Percentiles rank a stretch among this genome's conserved stretches.
Conservation (phyloP, 2,329 filamentous ascomycete species). For the Ilyonectria destructans region DNA sequence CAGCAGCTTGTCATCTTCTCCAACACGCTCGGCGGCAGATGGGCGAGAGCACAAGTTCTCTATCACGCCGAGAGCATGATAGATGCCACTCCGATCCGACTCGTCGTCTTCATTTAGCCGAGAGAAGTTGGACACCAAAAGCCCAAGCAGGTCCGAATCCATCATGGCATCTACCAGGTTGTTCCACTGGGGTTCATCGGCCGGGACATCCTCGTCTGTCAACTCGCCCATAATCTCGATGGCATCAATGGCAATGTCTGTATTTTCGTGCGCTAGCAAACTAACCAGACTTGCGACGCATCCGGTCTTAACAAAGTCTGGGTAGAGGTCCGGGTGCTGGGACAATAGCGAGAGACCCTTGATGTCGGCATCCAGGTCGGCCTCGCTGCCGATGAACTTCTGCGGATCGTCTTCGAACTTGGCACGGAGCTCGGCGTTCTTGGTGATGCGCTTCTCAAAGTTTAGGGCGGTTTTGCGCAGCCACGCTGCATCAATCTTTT, state of each 20-base stretch:
- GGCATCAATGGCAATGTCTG: conserved; percentile 93
- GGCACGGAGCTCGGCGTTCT: conserved; percentile 90
- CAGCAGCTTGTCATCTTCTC: conserved; percentile 77
- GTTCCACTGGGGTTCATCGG: conserved; percentile 86
- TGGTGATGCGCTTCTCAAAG: conserved; percentile 92
- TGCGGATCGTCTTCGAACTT: conserved; percentile 86
- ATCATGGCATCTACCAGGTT: conserved; percentile 78
- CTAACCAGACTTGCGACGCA: conserved; percentile 83
- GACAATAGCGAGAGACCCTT: conserved; percentile 89
- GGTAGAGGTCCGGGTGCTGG: conserved; percentile 88
- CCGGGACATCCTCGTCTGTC: conserved; percentile 92
- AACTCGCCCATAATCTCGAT: conserved; percentile 93
- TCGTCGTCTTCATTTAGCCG: conserved; percentile 83
- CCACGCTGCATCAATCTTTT: conserved; percentile 89
- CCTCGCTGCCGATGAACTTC: conserved; percentile 89
- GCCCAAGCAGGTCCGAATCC: conserved; percentile 80
- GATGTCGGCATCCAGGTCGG: conserved; percentile 90
- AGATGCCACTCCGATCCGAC: conserved; percentile 87
- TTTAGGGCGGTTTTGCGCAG: conserved; percentile 84
- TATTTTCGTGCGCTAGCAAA: conserved; percentile 94
- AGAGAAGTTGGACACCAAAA: conserved; percentile 84
- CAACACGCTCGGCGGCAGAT: conserved; percentile 80
- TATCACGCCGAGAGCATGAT: conserved; percentile 85
- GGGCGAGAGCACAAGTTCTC: conserved; percentile 88
- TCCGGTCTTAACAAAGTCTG: conserved; percentile 83